These are phyloP conservation scores for Aureobasidium sp. DNA, from an alignment of 2,329 filamentous ascomycete genomes.

Conservation along the genomic window DNA sequence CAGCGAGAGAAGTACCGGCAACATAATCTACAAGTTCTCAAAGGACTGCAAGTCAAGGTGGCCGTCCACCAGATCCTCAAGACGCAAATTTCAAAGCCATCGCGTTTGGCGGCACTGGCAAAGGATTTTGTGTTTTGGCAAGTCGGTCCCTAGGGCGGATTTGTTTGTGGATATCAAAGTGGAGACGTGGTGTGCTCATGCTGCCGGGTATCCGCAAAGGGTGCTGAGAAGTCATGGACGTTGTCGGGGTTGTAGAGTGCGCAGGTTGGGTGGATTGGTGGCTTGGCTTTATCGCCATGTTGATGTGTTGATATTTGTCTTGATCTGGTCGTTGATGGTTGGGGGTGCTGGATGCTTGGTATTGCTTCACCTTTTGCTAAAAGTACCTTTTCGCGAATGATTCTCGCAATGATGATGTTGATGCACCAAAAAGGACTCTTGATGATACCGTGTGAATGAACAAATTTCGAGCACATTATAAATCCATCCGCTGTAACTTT, in stretches of 20 bases:
- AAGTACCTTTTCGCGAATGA: not conserved
- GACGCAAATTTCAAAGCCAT: not conserved
- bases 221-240: not conserved
- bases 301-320: not conserved
- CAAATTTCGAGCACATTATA: not conserved
- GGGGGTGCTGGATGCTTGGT: not conserved
- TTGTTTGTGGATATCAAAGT: not conserved
- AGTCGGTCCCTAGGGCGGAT: not conserved
- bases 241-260: not conserved
- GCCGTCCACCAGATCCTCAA: not conserved
- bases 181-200: not conserved
- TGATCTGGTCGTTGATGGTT: not conserved
- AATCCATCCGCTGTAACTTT: not conserved
- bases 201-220: not conserved
- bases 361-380: not conserved
- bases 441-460: no score
- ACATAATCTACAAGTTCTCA: not conserved
- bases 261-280: no score
- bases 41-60: not conserved
- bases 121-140: not conserved
- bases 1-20: not conserved
- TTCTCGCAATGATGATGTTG: not conserved
- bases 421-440: not conserved
- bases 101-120: not conserved
- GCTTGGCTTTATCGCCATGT: no score